These are phyloP conservation scores for Candida albicans DNA, from an alignment of 1,139 yeast species.

Conservation along the genomic window DNA sequence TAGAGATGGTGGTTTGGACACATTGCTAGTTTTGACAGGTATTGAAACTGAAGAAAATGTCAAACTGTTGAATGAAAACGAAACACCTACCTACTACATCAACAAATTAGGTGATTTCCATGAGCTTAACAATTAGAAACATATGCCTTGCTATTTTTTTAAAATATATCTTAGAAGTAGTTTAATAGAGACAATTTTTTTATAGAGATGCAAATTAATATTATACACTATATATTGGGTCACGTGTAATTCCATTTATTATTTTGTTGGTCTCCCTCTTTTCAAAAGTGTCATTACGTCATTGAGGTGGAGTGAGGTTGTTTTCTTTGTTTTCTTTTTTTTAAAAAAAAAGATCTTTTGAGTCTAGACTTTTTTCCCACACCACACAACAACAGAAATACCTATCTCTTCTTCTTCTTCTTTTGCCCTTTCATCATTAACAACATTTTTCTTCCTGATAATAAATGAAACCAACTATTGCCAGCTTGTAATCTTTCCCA, in stretches of 20 bases:
- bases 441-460: too few relatives aligned
- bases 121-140: slow-evolving; percentile 38
- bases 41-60: slow-evolving; percentile 74
- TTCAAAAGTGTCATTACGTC: too few relatives aligned
- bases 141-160: not conserved
- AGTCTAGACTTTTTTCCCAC: too few relatives aligned
- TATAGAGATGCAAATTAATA: not conserved
- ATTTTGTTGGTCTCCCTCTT: too few relatives aligned
- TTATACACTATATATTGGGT: not conserved
- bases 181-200: not conserved
- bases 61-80: slow-evolving; percentile 35
- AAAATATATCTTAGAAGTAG: too few relatives aligned
- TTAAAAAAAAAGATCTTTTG: too few relatives aligned
- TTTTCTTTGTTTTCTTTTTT: not conserved
- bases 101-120: slow-evolving; percentile 73
- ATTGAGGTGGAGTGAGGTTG: not conserved
- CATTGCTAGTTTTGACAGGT: slow-evolving; percentile 86
- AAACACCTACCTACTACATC: slow-evolving; percentile 70
- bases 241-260: not conserved
- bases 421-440: too few relatives aligned
- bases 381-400: too few relatives aligned
- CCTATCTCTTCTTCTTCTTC: too few relatives aligned
- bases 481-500: too few relatives aligned
- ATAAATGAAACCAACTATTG: too few relatives aligned
- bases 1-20: slow-evolving; percentile 75